Evolutionary conservation across 2,329 filamentous ascomycete genomes (phyloP).

Genomic region (Rutstroemia sp.): DNA sequence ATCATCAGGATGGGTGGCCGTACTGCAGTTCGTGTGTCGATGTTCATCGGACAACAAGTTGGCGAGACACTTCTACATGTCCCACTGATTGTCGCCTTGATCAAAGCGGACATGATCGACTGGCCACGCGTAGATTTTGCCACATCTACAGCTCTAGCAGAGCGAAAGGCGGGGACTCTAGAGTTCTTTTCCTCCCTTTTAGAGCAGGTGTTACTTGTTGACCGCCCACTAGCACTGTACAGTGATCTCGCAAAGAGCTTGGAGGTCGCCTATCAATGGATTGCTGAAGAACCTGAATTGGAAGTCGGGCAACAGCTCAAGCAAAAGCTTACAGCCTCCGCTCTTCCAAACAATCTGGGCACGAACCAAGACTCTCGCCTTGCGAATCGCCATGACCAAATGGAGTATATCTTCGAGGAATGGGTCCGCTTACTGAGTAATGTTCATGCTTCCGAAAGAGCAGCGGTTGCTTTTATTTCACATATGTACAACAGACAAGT

Average conservation of each 20-base stretch:
- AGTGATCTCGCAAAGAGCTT: slow-evolving; percentile 81
- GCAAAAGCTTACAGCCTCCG: slow-evolving; percentile 49
- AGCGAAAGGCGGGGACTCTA: slow-evolving; percentile 64
- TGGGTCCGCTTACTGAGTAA: slow-evolving; percentile 82
- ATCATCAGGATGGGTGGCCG: slow-evolving; percentile 50
- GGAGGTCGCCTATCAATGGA: slow-evolving; percentile 74
- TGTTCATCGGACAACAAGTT: slow-evolving; percentile 49
- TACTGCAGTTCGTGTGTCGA: slow-evolving; percentile 45
- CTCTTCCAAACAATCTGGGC: slow-evolving; percentile 45
- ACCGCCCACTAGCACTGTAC: slow-evolving; percentile 69
- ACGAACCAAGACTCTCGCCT: slow-evolving; percentile 50
- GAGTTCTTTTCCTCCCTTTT: slow-evolving; percentile 75
- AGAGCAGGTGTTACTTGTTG: slow-evolving; percentile 70
- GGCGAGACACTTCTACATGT: slow-evolving; percentile 49
- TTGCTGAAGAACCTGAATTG: slow-evolving; percentile 63
- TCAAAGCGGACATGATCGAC: slow-evolving; percentile 54
- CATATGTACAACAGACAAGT: slow-evolving; percentile 72
- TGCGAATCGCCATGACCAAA: slow-evolving; percentile 64
- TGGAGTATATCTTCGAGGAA: slow-evolving; percentile 93
- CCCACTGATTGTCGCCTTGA: slow-evolving; percentile 48
- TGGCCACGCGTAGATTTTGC: slow-evolving; percentile 62
- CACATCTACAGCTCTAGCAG: slow-evolving; percentile 63
- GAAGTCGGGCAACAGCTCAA: slow-evolving; percentile 64
- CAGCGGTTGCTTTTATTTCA: slow-evolving; percentile 68
- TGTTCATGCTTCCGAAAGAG: slow-evolving; percentile 65